Evolutionary conservation across 2,329 filamentous ascomycete genomes (phyloP).

Genomic region (Neocatenulostroma microsporum): DNA sequence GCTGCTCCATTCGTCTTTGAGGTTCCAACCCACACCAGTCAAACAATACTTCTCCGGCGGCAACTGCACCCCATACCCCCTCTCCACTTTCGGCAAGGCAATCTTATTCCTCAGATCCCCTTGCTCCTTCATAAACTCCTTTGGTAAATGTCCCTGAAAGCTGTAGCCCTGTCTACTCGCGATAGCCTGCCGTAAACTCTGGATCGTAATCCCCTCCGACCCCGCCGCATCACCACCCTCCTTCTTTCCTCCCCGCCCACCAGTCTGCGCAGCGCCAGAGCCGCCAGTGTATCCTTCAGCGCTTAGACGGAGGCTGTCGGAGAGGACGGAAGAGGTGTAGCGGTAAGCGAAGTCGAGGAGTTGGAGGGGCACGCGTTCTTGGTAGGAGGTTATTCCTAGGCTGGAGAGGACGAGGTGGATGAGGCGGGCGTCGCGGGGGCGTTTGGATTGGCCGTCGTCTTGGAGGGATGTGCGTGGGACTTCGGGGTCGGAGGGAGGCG

Average conservation of each 20-base stretch:
- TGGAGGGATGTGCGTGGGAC: slow-evolving; percentile 25
- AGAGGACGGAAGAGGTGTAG: slow-evolving; percentile 64
- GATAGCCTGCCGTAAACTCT: slow-evolving; percentile 66
- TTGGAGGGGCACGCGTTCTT: slow-evolving; percentile 72
- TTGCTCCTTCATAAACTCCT: slow-evolving; percentile 71
- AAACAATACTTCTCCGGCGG: slow-evolving; percentile 57
- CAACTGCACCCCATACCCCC: slow-evolving; percentile 51
- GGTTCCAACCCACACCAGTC: slow-evolving; percentile 49
- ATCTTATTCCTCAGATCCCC: slow-evolving; percentile 63
- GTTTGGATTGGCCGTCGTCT: slow-evolving; percentile 36
- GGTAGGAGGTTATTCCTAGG: slow-evolving; percentile 71
- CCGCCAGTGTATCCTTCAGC: slow-evolving; percentile 56
- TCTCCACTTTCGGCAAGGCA: slow-evolving; percentile 50
- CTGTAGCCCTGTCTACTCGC: slow-evolving; percentile 60
- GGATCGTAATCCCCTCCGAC: slow-evolving; percentile 50
- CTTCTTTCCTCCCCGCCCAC: slow-evolving; percentile 15
- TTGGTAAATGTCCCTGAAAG: slow-evolving; percentile 57
- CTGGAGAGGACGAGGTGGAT: slow-evolving; percentile 73
- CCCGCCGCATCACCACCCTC: slow-evolving; percentile 33
- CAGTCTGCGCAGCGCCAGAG: slow-evolving; percentile 22
- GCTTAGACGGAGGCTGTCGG: slow-evolving; percentile 61
- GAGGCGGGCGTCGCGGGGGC: slow-evolving; percentile 69
- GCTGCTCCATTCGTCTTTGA: slow-evolving; percentile 52
- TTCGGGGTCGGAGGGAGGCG: slow-evolving; percentile 16
- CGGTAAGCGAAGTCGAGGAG: slow-evolving; percentile 83